Evolutionary conservation across 768 basidiomycete species (phyloP).

Genomic region (Ramaria sp.): DNA sequence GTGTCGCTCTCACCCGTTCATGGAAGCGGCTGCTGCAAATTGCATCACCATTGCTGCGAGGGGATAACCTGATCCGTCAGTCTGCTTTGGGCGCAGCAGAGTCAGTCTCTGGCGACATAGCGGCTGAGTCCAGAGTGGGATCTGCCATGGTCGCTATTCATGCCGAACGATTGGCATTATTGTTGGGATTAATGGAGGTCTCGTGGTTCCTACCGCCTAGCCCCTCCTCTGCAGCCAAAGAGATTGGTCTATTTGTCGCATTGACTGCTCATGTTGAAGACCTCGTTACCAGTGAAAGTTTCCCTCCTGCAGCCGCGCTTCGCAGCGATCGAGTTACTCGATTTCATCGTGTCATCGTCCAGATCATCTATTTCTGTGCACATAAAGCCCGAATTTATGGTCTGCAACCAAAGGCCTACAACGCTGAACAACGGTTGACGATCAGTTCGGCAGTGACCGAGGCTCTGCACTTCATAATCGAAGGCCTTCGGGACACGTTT

Average conservation of each 20-base stretch:
- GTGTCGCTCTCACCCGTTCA: conserved; percentile 61
- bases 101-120: conserved; percentile 54
- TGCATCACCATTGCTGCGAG: conserved; percentile 52
- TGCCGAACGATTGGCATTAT: conserved; percentile 56
- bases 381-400: conserved; percentile 48
- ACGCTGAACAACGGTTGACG: conserved; percentile 50
- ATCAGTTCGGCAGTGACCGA: conserved; percentile 53
- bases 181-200: conserved; percentile 70
- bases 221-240: conserved; percentile 43
- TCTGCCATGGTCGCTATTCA: conserved; percentile 83
- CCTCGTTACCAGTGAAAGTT: conserved; percentile 63
- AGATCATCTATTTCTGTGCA: conserved; percentile 70
- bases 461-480: conserved; percentile 53
- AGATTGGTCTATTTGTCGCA: conserved; percentile 49
- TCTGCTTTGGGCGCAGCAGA: conserved; percentile 48
- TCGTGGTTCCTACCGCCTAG: conserved; percentile 44
- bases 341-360: conserved; percentile 74
- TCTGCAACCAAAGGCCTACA: conserved; percentile 37
- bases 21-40: conserved; percentile 69
- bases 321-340: conserved; percentile 50
- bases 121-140: conserved; percentile 59
- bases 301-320: conserved; percentile 65
- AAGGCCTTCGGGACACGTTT: conserved; percentile 55
- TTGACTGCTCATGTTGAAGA: conserved; percentile 50
- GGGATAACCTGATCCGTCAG: conserved; percentile 44